These are phyloP conservation scores for Amanita pseudoporphyria DNA, from an alignment of 768 basidiomycete genomes.

Conservation along the genomic window DNA sequence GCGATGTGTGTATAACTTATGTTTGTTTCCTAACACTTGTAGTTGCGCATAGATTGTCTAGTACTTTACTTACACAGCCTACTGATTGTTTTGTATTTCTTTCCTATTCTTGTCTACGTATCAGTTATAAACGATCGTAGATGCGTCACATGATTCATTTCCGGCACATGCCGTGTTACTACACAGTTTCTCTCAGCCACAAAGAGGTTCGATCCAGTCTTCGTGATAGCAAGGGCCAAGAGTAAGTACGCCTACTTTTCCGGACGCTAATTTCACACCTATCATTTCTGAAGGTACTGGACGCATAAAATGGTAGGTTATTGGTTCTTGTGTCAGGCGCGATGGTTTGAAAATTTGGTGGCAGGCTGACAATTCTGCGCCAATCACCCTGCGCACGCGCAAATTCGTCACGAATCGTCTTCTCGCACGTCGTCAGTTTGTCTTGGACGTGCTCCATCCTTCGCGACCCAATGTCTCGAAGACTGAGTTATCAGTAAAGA, in stretches of 20 bases:
- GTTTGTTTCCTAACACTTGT: slow-evolving; percentile 13
- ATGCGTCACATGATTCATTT: slow-evolving; percentile 2
- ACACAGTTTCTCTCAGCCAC: slow-evolving; percentile 33
- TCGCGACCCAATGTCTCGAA: slow-evolving; percentile 90
- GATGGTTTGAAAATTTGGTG: slow-evolving; percentile 9
- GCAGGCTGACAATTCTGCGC: slow-evolving; percentile 71
- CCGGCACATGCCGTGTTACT: slow-evolving; percentile 38
- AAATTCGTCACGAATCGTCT: slow-evolving; percentile 99
- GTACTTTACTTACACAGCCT: slow-evolving; percentile 11
- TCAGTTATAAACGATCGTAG: neutral
- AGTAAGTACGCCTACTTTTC: slow-evolving; percentile 23
- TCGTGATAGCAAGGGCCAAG: slow-evolving; percentile 31
- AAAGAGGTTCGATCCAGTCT: slow-evolving; percentile 13
- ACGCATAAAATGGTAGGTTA: slow-evolving; percentile 25
- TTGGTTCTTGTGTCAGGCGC: neutral
- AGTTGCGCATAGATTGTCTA: slow-evolving; percentile 13
- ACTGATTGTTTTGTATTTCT: slow-evolving; percentile 7
- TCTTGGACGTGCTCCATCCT: slow-evolving; percentile 94
- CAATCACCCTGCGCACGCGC: slow-evolving; percentile 93
- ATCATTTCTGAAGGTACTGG: slow-evolving; percentile 10
- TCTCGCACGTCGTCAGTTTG: slow-evolving; percentile 90
- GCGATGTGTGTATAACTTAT: slow-evolving; percentile 20
- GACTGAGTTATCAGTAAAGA: slow-evolving; percentile 85
- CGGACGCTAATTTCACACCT: neutral
- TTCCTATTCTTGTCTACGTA: slow-evolving; percentile 17